A percentile compares a stretch with the other conserved stretches of the same genome.
phyloP scores from a whole-genome alignment of 257 asterid genomes.

The Ilex aquifolium region DNA sequence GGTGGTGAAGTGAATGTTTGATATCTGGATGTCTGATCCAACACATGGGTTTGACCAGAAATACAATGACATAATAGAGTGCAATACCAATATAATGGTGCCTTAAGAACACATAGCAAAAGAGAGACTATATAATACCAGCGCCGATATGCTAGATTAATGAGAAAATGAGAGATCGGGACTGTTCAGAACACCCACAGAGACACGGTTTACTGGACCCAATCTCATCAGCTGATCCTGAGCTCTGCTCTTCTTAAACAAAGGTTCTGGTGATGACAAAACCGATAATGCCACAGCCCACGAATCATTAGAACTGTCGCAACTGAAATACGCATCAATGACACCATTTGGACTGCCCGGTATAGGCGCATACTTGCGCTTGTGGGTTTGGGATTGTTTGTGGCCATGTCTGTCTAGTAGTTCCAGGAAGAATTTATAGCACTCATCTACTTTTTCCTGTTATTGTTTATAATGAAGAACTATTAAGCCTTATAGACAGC shows the following conservation, averaged over 20 bases:
- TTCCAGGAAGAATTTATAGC: slow-evolving; percentile 28
- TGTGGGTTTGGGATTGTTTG: slow-evolving; percentile 14
- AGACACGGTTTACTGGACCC: slow-evolving; percentile 29
- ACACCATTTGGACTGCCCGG: slow-evolving; percentile 45
- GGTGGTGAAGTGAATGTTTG: slow-evolving; percentile 31
- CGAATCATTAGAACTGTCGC: slow-evolving; percentile 42
- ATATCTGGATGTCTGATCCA: slow-evolving; percentile 21
- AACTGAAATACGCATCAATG: slow-evolving; percentile 37
- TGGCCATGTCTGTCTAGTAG: slow-evolving; percentile 17
- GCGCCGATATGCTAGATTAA: slow-evolving; percentile 31
- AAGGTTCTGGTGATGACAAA: slow-evolving; percentile 29
- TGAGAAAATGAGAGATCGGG: slow-evolving; percentile 26
- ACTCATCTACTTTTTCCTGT: slow-evolving; percentile 32
- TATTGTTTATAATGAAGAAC: slow-evolving; percentile 9
- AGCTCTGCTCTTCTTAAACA: slow-evolving; percentile 34
- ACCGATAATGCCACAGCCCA: slow-evolving; percentile 29
- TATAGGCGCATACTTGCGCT: slow-evolving; percentile 28
- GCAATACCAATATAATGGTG: slow-evolving; percentile 27
- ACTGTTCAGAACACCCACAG: slow-evolving; percentile 22
- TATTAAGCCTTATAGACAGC: neutral
- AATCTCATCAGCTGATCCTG: slow-evolving; percentile 42
- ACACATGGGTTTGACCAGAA: slow-evolving; percentile 37
- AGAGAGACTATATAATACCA: slow-evolving; percentile 40
- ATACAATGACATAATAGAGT: slow-evolving; percentile 29
- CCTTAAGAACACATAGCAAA: slow-evolving; percentile 32